phyloP scores from a whole-genome alignment of 1,284 basidiomycete genomes.

The Abortiporus biennis region DNA sequence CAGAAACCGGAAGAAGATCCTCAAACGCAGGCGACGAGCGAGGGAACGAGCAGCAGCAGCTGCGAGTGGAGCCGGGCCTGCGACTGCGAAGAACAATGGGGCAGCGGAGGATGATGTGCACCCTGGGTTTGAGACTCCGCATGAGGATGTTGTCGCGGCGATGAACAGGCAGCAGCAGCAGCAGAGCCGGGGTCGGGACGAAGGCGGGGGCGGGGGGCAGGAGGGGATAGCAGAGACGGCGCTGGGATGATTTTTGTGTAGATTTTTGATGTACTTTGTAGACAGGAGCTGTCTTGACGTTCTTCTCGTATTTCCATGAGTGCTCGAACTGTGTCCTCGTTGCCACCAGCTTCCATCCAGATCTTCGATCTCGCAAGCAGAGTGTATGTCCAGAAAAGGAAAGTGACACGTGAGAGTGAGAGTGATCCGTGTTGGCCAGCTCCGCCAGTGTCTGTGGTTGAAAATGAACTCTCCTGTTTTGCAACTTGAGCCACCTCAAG shows the following conservation, averaged over 20 bases:
- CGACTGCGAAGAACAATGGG: slow-evolving; percentile 24
- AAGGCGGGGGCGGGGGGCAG: neutral
- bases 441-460: no score
- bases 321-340: no score
- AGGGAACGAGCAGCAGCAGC: slow-evolving; percentile 65
- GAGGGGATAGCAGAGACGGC: neutral
- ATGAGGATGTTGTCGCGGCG: slow-evolving; percentile 13
- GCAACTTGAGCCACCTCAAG: no score
- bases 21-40: slow-evolving; percentile 68
- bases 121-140: slow-evolving; percentile 23
- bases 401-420: slow-evolving; percentile 17
- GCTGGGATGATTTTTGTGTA: neutral
- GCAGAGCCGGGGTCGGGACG: neutral
- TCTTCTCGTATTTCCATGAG: no score
- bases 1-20: slow-evolving; percentile 71
- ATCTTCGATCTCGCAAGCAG: no score
- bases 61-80: slow-evolving; percentile 26
- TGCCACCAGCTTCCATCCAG: no score
- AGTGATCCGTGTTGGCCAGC: no score
- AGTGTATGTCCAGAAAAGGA: slow-evolving; percentile 20
- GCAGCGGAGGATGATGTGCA: slow-evolving; percentile 31
- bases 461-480: no score
- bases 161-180: slow-evolving; percentile 18
- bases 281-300: no score
- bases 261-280: neutral